Evolutionary conservation across 2,329 filamentous ascomycete genomes (phyloP).

Genomic region (Botrytis tulipae): DNA sequence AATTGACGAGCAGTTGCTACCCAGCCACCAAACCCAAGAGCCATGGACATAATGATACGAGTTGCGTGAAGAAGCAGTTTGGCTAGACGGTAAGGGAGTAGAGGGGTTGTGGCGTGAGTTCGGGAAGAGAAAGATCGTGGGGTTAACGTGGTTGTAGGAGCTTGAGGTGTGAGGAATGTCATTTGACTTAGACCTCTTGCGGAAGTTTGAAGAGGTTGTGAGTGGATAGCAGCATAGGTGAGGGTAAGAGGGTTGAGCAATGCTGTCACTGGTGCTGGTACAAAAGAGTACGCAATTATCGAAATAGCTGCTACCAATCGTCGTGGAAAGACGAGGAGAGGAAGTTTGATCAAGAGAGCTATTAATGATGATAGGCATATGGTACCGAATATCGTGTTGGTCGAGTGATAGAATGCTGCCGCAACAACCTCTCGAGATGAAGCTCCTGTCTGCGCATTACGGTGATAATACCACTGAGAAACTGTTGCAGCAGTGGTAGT

Average conservation of each 20-base stretch:
- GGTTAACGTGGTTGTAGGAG: constrained; percentile 70
- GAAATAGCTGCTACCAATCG: constrained; percentile 63
- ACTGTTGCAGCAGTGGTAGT: constrained; percentile 92
- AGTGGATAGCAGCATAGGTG: constrained; percentile 92
- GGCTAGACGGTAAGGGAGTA: constrained; percentile 86
- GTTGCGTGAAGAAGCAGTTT: constrained; percentile 91
- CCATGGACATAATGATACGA: constrained; percentile 85
- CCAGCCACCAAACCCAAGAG: constrained; percentile 94
- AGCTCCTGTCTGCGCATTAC: constrained; percentile 74
- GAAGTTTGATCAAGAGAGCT: constrained; percentile 76
- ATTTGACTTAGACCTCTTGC: constrained; percentile 79
- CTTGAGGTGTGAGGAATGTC: constrained; percentile 70
- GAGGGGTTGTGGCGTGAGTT: constrained; percentile 48
- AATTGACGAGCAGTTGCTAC: constrained; percentile 85
- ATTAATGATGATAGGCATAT: constrained; percentile 86
- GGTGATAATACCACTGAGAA: constrained; percentile 98
- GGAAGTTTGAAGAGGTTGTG: constrained; percentile 73
- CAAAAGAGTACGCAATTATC: constrained; percentile 71
- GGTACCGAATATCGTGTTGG: constrained; percentile 85
- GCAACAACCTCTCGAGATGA: constrained; percentile 77
- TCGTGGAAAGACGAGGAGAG: constrained; percentile 77
- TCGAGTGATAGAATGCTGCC: constrained; percentile 78
- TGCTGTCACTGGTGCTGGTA: constrained; percentile 80
- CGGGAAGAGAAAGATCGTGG: constrained; percentile 51
- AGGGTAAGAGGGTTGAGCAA: constrained; percentile 89